Base-by-base conservation (phyloP, 768 basidiomycete species). In the Glaciozyma antarctica region DNA sequence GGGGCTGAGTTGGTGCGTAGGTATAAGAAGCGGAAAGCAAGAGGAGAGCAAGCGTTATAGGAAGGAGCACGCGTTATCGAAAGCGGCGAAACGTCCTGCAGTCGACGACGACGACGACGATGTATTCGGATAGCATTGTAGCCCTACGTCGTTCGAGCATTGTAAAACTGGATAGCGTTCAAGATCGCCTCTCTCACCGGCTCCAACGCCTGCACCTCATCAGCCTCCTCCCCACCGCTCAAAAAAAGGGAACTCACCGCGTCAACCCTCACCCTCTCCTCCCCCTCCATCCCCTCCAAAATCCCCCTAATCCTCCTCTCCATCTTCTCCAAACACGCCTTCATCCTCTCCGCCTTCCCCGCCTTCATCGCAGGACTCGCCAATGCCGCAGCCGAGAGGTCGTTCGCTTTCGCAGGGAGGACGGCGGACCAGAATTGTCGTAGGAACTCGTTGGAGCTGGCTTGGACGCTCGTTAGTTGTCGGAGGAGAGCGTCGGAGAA, bases 401-500 rank as follows among this genome's bases (percentile, higher is more conserved):
- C 63, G 59, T 56, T 59, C 8, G 68, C 58, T 15, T 56, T 53
- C 0, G 73, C 60, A 10, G 76, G 70, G 1, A 76, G 72, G 58
- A 88, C 82, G 2, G 90, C 83, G 3, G 86, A 82, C 92, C 93
- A 98, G 75, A 91, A 97, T 75, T 98, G 95, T 34, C 94, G 85
- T 19, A 99, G 80, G 75, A 98, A 95, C 75, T 99, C 95, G 73
- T 90, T 92, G 16, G 93, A 87, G 5, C 93, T 87, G 1, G 90
- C 90, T 74, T 95, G 91, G 73, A 73, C 44, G 21, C 59, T 62
- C 61, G 63, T 49, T 61, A 97, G 87, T 77, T 91, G 86, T 62
- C 84, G 81, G 72, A 89, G 85, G 47, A 94, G 79, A 3, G 80
- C 81, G 58, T 87, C 84, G 1, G 91, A 88, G 43, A 99, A 84